Base-by-base conservation (phyloP, 2,329 filamentous ascomycete genomes). In the Phyllosticta capitalensis region DNA sequence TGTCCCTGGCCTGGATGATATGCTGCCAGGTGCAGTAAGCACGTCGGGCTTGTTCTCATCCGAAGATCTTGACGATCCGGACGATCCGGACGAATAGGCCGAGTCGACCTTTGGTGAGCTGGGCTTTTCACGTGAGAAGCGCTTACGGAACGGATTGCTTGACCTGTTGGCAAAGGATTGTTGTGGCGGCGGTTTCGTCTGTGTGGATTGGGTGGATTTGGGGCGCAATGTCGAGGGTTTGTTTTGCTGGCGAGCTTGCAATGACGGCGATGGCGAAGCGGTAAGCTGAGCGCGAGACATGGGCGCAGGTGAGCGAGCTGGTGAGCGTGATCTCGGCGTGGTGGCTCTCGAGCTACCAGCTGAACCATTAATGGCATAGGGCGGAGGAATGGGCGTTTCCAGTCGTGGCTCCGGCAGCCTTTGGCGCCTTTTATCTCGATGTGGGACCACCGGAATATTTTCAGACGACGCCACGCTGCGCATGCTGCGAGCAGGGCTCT, bases 21-120 rank as follows among this genome's bases (percentile, higher is more conserved):
- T 54, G 49, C 49, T 26, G 17, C 21, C 51, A 22, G 33, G 38
- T 4, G 52, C 26, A 1, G 57, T 52, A 28, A 52, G 33, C 21
- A 22, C 21, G 20, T 33, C 22, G 1, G 54, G 21, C 30, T 60
- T 60, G 24, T 49, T 38, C 24, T 60, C 58, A 30, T 60, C 58
- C 21, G 54, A 60, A 20, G 58, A 60, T 19, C 52, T 52, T 10
- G 71, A 72, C 26, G 66, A 67, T 49, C 69, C 69, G 20, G 71
- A 72, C 22, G 55, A 55, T 19, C 72, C 65, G 9, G 71, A 74
- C 54, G 71, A 73, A 61, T 74, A 74, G 5, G 71, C 71, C 26
- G 71, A 74, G 54, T 74, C 71, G 19, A 60, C 58, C 54, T 52
- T 60, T 12, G 60, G 60, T 26, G 58, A 60, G 24, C 54, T 53